These are phyloP conservation scores for Diatrype stigma DNA, from an alignment of 2,329 filamentous ascomycete species.

Conservation along the genomic window DNA sequence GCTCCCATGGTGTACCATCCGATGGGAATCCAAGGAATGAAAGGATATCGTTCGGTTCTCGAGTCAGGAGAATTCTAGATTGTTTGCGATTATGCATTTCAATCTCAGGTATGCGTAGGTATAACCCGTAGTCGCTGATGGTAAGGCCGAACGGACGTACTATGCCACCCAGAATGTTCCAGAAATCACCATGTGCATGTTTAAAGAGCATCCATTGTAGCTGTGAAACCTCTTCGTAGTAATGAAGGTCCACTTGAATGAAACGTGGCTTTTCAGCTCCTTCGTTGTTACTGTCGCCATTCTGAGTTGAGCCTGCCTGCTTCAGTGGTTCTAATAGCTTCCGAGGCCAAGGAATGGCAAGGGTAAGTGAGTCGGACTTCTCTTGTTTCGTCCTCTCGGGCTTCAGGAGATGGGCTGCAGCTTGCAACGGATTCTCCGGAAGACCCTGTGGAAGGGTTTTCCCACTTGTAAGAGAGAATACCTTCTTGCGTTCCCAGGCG, in stretches of 20 bases:
- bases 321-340: constrained; percentile 6
- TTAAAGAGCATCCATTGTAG: constrained; percentile 65
- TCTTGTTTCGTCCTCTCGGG: constrained; percentile 37
- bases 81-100: constrained; percentile 54
- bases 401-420: constrained; percentile 37
- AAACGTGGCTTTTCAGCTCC: constrained; percentile 25
- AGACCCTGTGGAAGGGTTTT: background rate
- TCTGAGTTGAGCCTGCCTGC: no score
- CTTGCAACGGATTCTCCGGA: constrained; percentile 14
- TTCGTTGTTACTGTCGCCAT: constrained; percentile 1
- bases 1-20: constrained; percentile 40
- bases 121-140: constrained; percentile 58
- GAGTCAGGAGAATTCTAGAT: constrained; percentile 57
- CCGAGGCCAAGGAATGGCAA: constrained; percentile 54
- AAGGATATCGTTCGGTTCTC: constrained; percentile 51
- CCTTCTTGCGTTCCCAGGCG: constrained; percentile 25
- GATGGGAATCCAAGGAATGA: constrained; percentile 58
- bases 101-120: constrained; percentile 64
- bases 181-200: constrained; percentile 67
- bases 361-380: constrained; percentile 28
- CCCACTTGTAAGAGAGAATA: constrained; percentile 3
- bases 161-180: constrained; percentile 59
- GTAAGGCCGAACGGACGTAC: constrained; percentile 65
- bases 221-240: constrained; percentile 38
- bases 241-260: constrained; percentile 67